These are phyloP conservation scores for Meredithiella fracta DNA, from an alignment of 2,329 filamentous ascomycete genomes.

Conservation along the genomic window DNA sequence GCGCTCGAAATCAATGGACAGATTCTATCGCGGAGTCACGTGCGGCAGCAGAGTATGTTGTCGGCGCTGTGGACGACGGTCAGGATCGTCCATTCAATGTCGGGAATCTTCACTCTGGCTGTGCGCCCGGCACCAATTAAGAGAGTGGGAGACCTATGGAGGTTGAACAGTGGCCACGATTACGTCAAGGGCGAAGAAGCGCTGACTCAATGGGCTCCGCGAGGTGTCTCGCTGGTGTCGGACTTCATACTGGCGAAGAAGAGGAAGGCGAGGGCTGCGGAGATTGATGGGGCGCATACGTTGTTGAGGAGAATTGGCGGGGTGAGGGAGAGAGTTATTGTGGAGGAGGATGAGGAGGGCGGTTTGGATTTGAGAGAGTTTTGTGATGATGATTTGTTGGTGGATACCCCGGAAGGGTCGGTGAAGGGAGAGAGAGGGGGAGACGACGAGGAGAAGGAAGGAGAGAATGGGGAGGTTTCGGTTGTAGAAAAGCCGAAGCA, in stretches of 20 bases:
- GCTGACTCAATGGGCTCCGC: conserved; percentile 68
- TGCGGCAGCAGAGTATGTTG: conserved; percentile 75
- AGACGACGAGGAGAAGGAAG: conserved; percentile 4
- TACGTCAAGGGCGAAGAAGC: conserved; percentile 94
- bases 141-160: conserved; percentile 82
- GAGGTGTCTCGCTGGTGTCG: conserved; percentile 77
- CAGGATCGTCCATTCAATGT: conserved; percentile 72
- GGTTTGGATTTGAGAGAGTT: conserved; percentile 17
- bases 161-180: conserved; percentile 85
- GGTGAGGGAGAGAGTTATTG: conserved; percentile 20
- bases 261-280: conserved; percentile 55
- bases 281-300: conserved; percentile 61
- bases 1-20: conserved; percentile 66
- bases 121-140: conserved; percentile 84
- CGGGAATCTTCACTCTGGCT: conserved; percentile 69
- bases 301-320: conserved; percentile 42
- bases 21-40: conserved; percentile 66
- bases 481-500: conserved; percentile 18
- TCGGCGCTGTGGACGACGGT: conserved; percentile 73
- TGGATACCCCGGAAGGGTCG: conserved; percentile 39
- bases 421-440: conserved; percentile 23
- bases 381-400: conserved; percentile 38
- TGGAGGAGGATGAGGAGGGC: conserved; percentile 15
- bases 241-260: conserved; percentile 68
- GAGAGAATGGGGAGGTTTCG: conserved; percentile 15